Percentiles rank a stretch among this genome's conserved stretches.
These are phyloP conservation scores for Trametes cingulata DNA, from an alignment of 768 basidiomycete species.

Conservation along the genomic window DNA sequence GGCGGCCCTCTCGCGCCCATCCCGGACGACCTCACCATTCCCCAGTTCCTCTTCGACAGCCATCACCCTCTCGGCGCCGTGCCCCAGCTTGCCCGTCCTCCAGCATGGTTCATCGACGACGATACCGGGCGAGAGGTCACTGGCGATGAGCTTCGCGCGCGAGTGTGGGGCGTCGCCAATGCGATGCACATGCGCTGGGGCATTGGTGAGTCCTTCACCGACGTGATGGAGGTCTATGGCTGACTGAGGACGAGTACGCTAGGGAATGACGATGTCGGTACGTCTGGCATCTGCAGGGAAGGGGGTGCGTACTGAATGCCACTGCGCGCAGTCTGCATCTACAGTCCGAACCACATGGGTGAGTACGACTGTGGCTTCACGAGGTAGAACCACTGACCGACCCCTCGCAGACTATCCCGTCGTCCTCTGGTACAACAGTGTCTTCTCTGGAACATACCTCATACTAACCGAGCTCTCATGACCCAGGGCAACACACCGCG, in stretches of 20 bases:
- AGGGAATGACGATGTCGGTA: conserved; percentile 56
- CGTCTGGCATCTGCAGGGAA: conserved; percentile 17
- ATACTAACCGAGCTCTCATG: neutral
- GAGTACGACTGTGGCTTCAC: neutral
- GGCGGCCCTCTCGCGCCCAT: conserved; percentile 36
- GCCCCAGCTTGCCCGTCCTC: conserved; percentile 28
- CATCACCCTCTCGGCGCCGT: conserved; percentile 41
- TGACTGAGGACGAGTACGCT: neutral
- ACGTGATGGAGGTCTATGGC: neutral
- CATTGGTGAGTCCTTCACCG: conserved; percentile 38
- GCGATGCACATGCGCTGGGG: conserved; percentile 43
- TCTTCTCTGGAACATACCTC: neutral
- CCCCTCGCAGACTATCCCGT: conserved; percentile 26
- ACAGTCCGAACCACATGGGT: conserved; percentile 66
- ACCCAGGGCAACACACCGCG: conserved; percentile 50
- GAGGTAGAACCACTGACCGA: neutral
- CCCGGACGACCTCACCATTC: conserved; percentile 52
- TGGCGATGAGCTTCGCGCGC: conserved; percentile 47
- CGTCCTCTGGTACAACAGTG: conserved; percentile 25
- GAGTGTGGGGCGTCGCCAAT: conserved; percentile 51
- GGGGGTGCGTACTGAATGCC: neutral
- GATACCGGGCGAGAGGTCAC: conserved; percentile 42
- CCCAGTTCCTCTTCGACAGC: conserved; percentile 54
- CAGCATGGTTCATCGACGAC: conserved; percentile 51
- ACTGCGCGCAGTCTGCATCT: conserved; percentile 51